Evolutionary conservation across 257 asterid species (phyloP).

Genomic region (Penstemon eatonii): DNA sequence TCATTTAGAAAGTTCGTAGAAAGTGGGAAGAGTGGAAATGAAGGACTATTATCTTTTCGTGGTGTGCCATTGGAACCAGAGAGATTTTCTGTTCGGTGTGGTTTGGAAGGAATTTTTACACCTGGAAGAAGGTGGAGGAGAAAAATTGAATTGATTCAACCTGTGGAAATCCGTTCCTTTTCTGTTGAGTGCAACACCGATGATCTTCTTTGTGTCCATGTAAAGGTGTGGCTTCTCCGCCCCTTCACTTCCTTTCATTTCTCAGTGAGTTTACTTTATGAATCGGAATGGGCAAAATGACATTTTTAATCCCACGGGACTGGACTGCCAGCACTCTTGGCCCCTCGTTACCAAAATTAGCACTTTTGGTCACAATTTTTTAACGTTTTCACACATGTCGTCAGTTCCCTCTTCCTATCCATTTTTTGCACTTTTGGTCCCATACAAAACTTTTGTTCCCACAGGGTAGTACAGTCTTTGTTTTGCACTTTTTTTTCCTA

Average conservation of each 20-base stretch:
- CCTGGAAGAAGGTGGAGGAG: slow-evolving; percentile 98
- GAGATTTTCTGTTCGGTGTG: slow-evolving; percentile 94
- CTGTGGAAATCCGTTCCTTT: slow-evolving; percentile 73
- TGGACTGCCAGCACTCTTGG: too few species aligned
- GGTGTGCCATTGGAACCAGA: slow-evolving; percentile 92
- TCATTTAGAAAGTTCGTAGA: slow-evolving; percentile 60
- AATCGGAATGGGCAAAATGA: not conserved
- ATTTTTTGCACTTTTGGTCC: too few species aligned
- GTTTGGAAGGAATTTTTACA: slow-evolving; percentile 90
- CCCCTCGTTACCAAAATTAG: too few species aligned
- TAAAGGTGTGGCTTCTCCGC: slow-evolving; percentile 57
- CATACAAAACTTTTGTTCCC: too few species aligned
- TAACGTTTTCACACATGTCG: too few species aligned
- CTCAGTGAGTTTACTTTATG: slow-evolving; percentile 16
- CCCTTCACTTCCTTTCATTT: not conserved
- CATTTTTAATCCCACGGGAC: too few species aligned
- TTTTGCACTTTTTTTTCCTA: too few species aligned
- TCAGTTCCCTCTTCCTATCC: too few species aligned
- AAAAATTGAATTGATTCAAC: slow-evolving; percentile 90
- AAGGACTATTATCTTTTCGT: slow-evolving; percentile 82
- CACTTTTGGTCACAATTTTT: too few species aligned
- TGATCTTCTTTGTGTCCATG: slow-evolving; percentile 89
- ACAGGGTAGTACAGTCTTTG: too few species aligned
- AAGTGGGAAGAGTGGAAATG: slow-evolving; percentile 55
- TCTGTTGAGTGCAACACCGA: slow-evolving; percentile 90